Evolutionary conservation across 345 rosid genomes (phyloP), one percentile per base, ranked within the genome.

Genomic region (Atalantia buxifolia): DNA sequence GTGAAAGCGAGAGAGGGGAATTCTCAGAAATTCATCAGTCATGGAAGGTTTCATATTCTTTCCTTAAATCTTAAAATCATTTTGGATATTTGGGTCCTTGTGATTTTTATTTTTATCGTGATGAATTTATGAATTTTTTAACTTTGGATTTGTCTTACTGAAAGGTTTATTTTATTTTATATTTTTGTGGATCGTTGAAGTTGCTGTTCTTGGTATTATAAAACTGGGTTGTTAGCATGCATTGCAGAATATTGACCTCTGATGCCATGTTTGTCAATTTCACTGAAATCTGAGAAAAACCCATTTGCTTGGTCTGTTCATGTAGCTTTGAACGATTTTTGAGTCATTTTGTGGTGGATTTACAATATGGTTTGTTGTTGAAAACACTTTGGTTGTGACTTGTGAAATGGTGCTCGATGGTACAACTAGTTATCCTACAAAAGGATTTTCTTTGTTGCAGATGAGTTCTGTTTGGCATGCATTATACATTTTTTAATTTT

Each of bases 31-130:
- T 57, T 75, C 72, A 18, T 53, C 60, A 33, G 3, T 76, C 59
- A 76, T 85, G 90, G 87, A 79, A 85, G 90, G 87, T 87, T 40
- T 48, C 66, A 42, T 45, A 21, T 18, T 7, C 31, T 76, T 36
- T 55, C 22, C 62, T 60, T 78, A 59, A 3, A 45, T 77, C 71
- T 72, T 30, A 50, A 75, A 75, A 74, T 80, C 75, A 56, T 35
- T 66, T 73, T 61, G 9, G 64, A 33, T 70, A 78, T 40, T 42
- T 59, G 76, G 61, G 75, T 28, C 3, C 70, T 30, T 27, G 0
- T 2, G 9, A 0, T 48, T 66, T 35, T 21, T 22, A 21, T 9
- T 35, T 66, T 27, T 25, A 1, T 60, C 14, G 65, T 1, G 40
- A 3, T 33, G 71, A 48, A 45, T 77, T 45, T 18, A 10, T 74